Conservation (phyloP, 805 yeast species). For the Candida quercuum region DNA sequence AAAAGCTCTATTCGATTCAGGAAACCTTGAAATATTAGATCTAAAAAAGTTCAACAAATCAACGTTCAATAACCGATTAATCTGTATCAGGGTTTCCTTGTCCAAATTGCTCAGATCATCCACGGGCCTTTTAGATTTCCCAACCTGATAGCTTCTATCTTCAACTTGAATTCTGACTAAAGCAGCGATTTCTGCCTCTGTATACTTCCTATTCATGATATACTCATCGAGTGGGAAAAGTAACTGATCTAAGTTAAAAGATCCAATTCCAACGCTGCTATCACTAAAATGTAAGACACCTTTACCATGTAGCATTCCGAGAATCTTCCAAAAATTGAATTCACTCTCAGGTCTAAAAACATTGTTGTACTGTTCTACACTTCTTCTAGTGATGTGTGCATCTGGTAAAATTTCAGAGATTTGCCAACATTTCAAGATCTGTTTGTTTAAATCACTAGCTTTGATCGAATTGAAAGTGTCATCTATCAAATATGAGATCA, state of each 20-base stretch:
- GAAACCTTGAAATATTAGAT: constrained; percentile 8
- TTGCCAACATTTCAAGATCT: constrained; percentile 8
- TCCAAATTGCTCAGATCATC: neutral
- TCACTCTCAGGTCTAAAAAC: constrained; percentile 1
- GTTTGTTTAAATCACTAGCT: neutral
- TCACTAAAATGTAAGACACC: constrained; percentile 3
- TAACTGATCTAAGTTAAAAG: constrained; percentile 23
- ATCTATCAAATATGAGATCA: constrained; percentile 5
- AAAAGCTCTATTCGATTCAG: constrained; percentile 10
- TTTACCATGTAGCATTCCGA: constrained; percentile 9
- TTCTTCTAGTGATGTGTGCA: neutral
- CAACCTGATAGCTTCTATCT: neutral
- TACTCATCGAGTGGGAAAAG: constrained; percentile 33
- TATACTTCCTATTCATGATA: constrained; percentile 25
- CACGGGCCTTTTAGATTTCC: too few relatives aligned
- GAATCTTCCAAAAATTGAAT: constrained; percentile 1
- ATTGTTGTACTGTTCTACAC: neutral
- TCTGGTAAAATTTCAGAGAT: constrained; percentile 1
- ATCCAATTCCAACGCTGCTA: constrained; percentile 6
- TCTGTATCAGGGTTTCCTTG: neutral
- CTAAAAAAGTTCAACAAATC: constrained; percentile 13
- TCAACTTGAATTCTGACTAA: constrained; percentile 8
- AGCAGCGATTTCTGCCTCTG: constrained; percentile 29
- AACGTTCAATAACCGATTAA: constrained; percentile 5
- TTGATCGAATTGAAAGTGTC: constrained; percentile 1